Conservation (phyloP, 2,329 filamentous ascomycete genomes). For the Aspergillus novoparasiticus region DNA sequence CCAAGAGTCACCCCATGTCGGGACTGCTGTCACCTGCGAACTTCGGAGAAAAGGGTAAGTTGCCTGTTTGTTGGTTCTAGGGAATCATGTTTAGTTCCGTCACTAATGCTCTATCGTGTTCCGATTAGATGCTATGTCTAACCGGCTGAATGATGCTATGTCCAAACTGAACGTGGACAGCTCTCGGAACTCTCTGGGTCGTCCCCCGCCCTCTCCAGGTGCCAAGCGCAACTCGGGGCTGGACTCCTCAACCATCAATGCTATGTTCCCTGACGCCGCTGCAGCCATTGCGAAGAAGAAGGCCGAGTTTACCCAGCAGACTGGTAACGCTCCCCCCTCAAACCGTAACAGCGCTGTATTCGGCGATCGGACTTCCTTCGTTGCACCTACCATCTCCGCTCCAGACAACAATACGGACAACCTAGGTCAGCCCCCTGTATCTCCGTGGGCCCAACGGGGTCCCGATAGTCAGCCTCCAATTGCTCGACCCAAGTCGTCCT, state of each 20-base stretch:
- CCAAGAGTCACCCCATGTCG: constrained; percentile 96
- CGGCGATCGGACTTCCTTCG: constrained; percentile 74
- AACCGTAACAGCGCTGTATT: constrained; percentile 88
- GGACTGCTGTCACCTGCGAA: constrained; percentile 91
- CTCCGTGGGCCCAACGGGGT: constrained; percentile 72
- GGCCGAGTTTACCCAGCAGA: constrained; percentile 94
- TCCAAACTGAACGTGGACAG: constrained; percentile 88
- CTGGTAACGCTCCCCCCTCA: constrained; percentile 83
- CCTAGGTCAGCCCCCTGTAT: constrained; percentile 67
- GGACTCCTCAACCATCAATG: constrained; percentile 90
- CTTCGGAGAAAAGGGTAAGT: constrained; percentile 85
- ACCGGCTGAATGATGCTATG: constrained; percentile 94
- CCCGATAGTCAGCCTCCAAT: constrained; percentile 55
- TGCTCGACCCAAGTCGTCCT: constrained; percentile 74
- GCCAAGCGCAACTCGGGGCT: constrained; percentile 93
- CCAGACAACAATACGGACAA: constrained; percentile 64
- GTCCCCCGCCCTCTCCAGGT: constrained; percentile 74
- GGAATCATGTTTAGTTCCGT: not conserved
- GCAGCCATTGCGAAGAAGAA: constrained; percentile 98
- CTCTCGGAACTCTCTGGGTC: constrained; percentile 81
- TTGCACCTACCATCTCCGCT: constrained; percentile 72
- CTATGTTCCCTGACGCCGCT: constrained; percentile 98
- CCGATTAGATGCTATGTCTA: constrained; percentile 86
- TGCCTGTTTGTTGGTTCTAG: not conserved
- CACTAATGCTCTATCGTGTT: constrained; percentile 16